A percentile compares a stretch with the other conserved stretches of the same genome.
Conservation (phyloP, 2,329 filamentous ascomycete genomes). For the Aureobasidium sp. region DNA sequence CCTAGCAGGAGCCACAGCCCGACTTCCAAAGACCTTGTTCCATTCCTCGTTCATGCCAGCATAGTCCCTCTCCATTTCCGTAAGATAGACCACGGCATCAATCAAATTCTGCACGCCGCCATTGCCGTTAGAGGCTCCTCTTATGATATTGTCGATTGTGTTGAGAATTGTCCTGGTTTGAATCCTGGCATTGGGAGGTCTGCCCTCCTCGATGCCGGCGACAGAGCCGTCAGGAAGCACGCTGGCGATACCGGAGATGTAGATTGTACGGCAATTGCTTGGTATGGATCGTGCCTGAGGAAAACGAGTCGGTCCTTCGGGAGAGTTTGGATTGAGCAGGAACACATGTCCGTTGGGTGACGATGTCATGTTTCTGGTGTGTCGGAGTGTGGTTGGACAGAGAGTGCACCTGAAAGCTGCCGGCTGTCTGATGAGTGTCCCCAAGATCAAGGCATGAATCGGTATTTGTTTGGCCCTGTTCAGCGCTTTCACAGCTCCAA, state of each 20-base stretch:
- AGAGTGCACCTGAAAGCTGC: neutral
- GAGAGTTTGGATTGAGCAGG: neutral
- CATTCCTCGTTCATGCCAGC: conserved; percentile 42
- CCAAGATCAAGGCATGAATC: no score
- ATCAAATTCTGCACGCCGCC: neutral
- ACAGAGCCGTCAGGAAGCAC: neutral
- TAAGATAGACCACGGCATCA: conserved; percentile 33
- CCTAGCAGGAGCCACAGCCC: conserved; percentile 32
- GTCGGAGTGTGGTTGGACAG: neutral
- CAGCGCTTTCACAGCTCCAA: no score
- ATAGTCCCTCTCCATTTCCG: conserved; percentile 39
- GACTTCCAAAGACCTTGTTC: conserved; percentile 38
- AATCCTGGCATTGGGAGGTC: neutral
- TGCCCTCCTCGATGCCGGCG: neutral
- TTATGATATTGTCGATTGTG: neutral
- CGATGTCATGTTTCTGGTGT: neutral
- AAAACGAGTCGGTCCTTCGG: neutral
- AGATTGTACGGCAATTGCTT: neutral
- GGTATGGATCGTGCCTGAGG: neutral
- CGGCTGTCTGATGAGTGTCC: no score
- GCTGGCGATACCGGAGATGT: neutral
- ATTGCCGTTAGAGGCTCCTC: neutral
- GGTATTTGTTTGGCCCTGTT: no score
- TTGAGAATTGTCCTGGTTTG: neutral
- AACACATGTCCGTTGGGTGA: neutral